phyloP scores from a whole-genome alignment of 176 grass and related monocot species.

The Bromus sterilis region DNA sequence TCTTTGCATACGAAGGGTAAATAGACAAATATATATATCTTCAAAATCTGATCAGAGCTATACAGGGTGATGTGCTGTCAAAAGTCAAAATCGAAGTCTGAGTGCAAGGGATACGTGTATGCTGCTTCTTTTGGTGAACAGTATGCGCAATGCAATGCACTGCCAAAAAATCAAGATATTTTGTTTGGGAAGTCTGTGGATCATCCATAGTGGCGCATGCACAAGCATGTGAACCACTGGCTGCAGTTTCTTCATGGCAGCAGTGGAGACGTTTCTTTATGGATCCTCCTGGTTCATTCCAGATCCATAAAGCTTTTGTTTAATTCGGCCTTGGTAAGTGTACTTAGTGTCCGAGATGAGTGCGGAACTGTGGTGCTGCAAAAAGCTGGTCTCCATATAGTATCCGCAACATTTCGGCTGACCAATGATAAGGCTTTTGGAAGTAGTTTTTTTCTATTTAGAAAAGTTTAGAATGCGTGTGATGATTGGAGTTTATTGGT shows the following conservation, averaged over 20 bases:
- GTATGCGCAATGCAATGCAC: not conserved
- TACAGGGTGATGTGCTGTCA: not conserved
- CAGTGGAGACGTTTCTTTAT: constrained; percentile 25
- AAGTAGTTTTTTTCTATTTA: not conserved
- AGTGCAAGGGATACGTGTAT: not conserved
- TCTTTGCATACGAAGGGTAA: not conserved
- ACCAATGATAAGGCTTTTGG: not conserved
- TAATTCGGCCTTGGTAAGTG: not conserved
- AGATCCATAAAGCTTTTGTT: constrained; percentile 1
- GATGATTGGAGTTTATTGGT: not conserved
- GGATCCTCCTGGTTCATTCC: constrained; percentile 4
- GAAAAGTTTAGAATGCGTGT: not conserved
- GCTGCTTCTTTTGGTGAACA: not conserved
- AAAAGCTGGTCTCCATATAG: not conserved
- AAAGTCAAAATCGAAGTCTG: not conserved
- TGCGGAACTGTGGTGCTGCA: not conserved
- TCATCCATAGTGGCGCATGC: constrained; percentile 43
- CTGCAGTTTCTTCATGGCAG: constrained; percentile 20
- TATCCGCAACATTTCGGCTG: not conserved
- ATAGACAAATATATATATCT: not conserved
- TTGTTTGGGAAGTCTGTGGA: constrained; percentile 3
- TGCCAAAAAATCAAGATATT: constrained; percentile 10
- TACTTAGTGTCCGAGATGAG: constrained; percentile 16
- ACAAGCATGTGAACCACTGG: constrained; percentile 22
- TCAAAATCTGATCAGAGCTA: not conserved